Evolutionary conservation across 2,329 filamentous ascomycete genomes (phyloP), one percentile per base, ranked within the genome.

Genomic region (Sporothrix schenckii): DNA sequence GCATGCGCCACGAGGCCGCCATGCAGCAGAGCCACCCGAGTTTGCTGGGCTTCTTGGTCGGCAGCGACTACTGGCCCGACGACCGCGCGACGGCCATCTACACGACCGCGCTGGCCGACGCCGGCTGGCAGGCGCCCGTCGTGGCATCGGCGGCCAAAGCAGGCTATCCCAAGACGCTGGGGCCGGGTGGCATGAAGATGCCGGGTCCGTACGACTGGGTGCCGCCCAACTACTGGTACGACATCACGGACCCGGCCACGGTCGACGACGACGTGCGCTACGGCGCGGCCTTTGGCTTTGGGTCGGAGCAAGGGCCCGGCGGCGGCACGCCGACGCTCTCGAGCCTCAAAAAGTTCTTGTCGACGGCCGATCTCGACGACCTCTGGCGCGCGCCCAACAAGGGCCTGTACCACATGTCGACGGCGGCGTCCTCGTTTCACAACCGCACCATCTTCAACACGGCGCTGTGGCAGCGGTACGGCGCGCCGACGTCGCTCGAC

Each of bases 191-290:
- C 0, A 85, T 90, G 84, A 89, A 89, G 75, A 90, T 90, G 88
- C 83, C 85, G 0, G 88, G 88, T 0, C 88, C 88, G 0, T 90
- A 90, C 73, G 88, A 89, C 74, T 90, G 87, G 87, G 86, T 88
- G 0, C 86, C 88, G 0, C 88, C 88, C 0, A 88, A 85, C 72
- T 90, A 90, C 77, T 90, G 87, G 87, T 89, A 85, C 72, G 83
- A 84, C 60, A 77, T 67, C 2, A 13, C 75, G 6, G 77, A 81
- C 21, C 77, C 79, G 2, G 76, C 76, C 1, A 49, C 27, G 5
- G 39, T 63, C 21, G 24, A 21, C 39, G 76, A 75, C 4, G 75
- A 75, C 65, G 77, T 82, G 70, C 77, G 82, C 63, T 74, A 84
- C 0, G 88, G 88, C 0, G 85, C 86, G 0, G 87, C 87, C 0